Base-by-base conservation (phyloP, 805 yeast genomes). In the Starmerella ratchasimensis region DNA sequence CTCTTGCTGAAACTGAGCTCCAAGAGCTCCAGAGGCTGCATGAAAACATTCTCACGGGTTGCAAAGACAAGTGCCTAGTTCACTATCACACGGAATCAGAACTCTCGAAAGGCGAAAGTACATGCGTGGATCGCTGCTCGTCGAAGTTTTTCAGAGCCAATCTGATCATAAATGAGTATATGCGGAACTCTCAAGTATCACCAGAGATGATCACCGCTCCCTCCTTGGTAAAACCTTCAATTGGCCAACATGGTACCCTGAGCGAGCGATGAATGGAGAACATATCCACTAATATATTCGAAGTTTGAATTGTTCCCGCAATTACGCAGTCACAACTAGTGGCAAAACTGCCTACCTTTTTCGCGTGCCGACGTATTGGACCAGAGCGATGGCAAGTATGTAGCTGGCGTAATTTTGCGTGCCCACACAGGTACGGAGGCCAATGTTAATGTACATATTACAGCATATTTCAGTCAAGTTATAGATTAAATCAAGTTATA, bases 61-160 rank as follows among this genome's bases (percentile, higher is more conserved):
- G 97, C 57, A 64, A 68, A 16, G 51, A 58, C 41, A 90, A 90
- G 58, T 90, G 98, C 59, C 68, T 90, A 28, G 76, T 79, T n/a
- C 71, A 66, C n/a, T 80, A 77, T 46, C 86, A 80, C 59, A 81
- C 82, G 13, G 97, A 88, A 50, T 67, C 71, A 8, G 96, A 88
- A 19, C 62, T 86, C 38, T 74, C 72, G 46, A 83, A 84, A 51
- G 96, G 94, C 26, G 96, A 86, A 55, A 59, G 66, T 42, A 68
- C 72, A 31, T 88, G 96, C 56, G 61, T 81, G 9, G 94, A 84
- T 56, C 64, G 96, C 43, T 86, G 97, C 61, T 88, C 80, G 31
- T 60, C 74, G 45, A 86, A 86, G 57, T 84, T 76, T 58, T 80
- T 83, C 63, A 68, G 68, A 49, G 76, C 84, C 32, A 84, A 46